Base-by-base conservation (phyloP, 1,284 basidiomycete genomes). In the Cutaneotrichosporon sp. region DNA sequence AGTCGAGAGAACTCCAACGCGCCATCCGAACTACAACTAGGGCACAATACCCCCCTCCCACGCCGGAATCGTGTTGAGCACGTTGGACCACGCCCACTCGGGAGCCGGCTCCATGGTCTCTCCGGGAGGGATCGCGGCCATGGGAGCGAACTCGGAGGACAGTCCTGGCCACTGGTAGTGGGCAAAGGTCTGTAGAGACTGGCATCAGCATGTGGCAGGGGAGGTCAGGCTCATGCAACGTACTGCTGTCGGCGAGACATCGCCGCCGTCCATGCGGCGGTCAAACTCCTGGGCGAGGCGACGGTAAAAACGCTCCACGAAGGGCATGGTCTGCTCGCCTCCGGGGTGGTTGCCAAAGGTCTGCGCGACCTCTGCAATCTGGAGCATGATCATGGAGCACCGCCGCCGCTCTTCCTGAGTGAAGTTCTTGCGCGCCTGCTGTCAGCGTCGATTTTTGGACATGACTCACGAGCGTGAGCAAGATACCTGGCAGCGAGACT, bases 221-320 rank as follows among this genome's bases (percentile, higher is more conserved):
- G 2, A 18, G 18, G 16, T 29, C 24, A 8, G 9, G 6, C 14
- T 50, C 29, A 31, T 8, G 2, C 11, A 10, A 10, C 49, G 11
- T 31, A 31, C 49, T 27, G 10, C 14, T 2, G 18, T 18, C 27
- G 29, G 25, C 8, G 49, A 31, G 16, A 36, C 18, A n/a, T 27
- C 36, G 22, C 7, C 38, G 33, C 55, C 55, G 14, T 50, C 27
- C 20, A 31, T 5, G 11, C 14, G 46, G 0, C 52, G 25, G 7
- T 58, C 46, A 18, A 64, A 50, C 16, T 46, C 36, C 10, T 22
- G 22, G 2, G 7, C 27, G 3, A 64, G 51, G 7, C 46, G 42
- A 3, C 58, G 34, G 47, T 64, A 64, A 18, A 58, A 58, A 4
- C 51, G 43, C 7, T 56, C 47, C 9, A 64, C 38, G 51, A 43